A percentile compares a stretch with the other conserved stretches of the same genome.
Evolutionary conservation across 164 flowering plant species (phyloP).

Genomic region (Dillenia suffruticosa): DNA sequence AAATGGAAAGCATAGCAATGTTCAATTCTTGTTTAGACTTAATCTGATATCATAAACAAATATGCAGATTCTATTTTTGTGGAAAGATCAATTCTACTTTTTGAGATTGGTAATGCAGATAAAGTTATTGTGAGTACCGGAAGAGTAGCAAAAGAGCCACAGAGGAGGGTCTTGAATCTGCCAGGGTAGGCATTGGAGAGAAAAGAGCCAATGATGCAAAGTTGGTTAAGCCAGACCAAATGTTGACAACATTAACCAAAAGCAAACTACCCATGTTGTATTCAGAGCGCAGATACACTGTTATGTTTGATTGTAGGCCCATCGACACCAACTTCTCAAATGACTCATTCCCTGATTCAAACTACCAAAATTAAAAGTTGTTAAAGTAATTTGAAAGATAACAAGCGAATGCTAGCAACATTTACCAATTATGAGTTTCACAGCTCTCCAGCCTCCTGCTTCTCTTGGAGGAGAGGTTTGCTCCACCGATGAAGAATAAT

Average conservation of each 20-base stretch:
- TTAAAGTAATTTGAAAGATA: too few relatives aligned
- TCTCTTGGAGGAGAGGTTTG: background rate
- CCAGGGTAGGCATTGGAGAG: slow-evolving; percentile 50
- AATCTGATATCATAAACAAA: too few relatives aligned
- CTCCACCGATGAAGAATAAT: too few relatives aligned
- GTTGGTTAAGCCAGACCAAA: slow-evolving; percentile 43
- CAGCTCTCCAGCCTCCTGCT: slow-evolving; percentile 43
- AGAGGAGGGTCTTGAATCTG: slow-evolving; percentile 33
- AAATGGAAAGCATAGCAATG: background rate
- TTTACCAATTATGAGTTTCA: slow-evolving; percentile 46
- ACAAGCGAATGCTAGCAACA: background rate
- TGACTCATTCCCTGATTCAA: slow-evolving; percentile 26
- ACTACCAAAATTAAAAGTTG: background rate
- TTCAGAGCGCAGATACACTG: slow-evolving; percentile 27
- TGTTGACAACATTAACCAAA: slow-evolving; percentile 27
- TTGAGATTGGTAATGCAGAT: too few relatives aligned
- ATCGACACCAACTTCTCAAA: slow-evolving; percentile 51
- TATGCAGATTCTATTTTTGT: too few relatives aligned
- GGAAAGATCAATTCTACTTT: too few relatives aligned
- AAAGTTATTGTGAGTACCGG: slow-evolving; percentile 22
- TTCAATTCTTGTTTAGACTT: too few relatives aligned
- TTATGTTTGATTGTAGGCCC: slow-evolving; percentile 36
- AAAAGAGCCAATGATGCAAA: slow-evolving; percentile 31
- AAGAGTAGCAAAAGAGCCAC: slow-evolving; percentile 40
- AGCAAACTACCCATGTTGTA: slow-evolving; percentile 31